phyloP scores from a whole-genome alignment of 139 green algal genomes.

The Haematococcus lacustris region DNA sequence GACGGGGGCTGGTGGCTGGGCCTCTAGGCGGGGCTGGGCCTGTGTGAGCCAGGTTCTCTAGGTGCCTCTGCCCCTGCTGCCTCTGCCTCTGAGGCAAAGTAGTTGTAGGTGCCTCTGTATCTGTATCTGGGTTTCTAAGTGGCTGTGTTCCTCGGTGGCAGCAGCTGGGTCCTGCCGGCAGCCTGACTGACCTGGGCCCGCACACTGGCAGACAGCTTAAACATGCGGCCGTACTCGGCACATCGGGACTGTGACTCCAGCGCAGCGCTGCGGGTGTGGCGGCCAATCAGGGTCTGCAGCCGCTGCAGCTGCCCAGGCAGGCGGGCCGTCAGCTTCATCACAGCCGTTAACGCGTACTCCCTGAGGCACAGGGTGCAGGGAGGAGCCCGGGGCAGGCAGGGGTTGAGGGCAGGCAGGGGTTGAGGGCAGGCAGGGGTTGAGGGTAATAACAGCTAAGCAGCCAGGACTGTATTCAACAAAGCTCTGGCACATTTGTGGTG shows the following conservation, averaged over 20 bases:
- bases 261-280: constrained; percentile 28
- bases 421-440: constrained; percentile 6
- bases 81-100: not conserved
- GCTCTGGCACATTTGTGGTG: too few relatives aligned
- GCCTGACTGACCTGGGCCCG: constrained; percentile 1
- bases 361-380: constrained; percentile 25
- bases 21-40: not conserved
- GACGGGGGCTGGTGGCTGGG: too few relatives aligned
- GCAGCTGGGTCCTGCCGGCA: not conserved
- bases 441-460: not conserved
- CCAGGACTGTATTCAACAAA: not conserved
- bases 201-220: constrained; percentile 4
- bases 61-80: not conserved
- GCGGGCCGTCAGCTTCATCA: constrained; percentile 78
- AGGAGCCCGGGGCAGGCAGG: not conserved
- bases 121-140: not conserved
- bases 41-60: not conserved
- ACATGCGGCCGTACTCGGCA: constrained; percentile 8
- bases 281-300: constrained; percentile 46
- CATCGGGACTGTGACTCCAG: constrained; percentile 78
- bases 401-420: constrained; percentile 6
- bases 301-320: constrained; percentile 39
- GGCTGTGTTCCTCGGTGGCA: not conserved
- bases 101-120: not conserved
- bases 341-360: constrained; percentile 72